A percentile compares a stretch with the other conserved stretches of the same genome.
phyloP scores from a whole-genome alignment of 2,329 filamentous ascomycete species.

The Xylariaceae sp. region DNA sequence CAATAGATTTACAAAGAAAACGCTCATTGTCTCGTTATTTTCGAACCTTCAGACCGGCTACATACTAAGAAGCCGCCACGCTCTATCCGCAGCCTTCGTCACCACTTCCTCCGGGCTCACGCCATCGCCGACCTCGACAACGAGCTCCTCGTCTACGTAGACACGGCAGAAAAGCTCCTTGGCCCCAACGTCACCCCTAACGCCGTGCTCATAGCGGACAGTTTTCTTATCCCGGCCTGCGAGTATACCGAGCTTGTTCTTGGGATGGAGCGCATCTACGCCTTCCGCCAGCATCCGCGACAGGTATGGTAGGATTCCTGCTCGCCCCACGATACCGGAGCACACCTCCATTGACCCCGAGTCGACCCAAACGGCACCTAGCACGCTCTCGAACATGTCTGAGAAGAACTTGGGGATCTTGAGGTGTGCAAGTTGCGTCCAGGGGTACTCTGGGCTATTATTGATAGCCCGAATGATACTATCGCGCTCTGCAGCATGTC shows the following conservation, averaged over 20 bases:
- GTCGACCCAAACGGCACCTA: slow-evolving; percentile 84
- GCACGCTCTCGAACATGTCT: slow-evolving; percentile 74
- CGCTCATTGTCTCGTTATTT: too few species aligned
- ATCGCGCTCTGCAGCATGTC: slow-evolving; percentile 45
- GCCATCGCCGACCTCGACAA: slow-evolving; percentile 43
- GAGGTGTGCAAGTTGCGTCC: slow-evolving; percentile 65
- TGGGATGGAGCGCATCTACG: slow-evolving; percentile 60
- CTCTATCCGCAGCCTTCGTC: slow-evolving; percentile 51
- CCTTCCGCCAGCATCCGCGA: slow-evolving; percentile 53
- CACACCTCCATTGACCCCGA: slow-evolving; percentile 60
- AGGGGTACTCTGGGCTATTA: slow-evolving; percentile 61
- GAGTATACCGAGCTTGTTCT: slow-evolving; percentile 62
- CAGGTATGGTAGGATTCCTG: slow-evolving; percentile 64
- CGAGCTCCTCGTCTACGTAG: slow-evolving; percentile 39
- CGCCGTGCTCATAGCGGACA: slow-evolving; percentile 49
- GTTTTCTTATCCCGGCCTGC: slow-evolving; percentile 39
- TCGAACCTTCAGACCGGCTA: not conserved
- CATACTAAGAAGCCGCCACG: slow-evolving; percentile 17
- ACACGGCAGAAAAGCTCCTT: slow-evolving; percentile 39
- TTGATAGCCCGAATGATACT: slow-evolving; percentile 47
- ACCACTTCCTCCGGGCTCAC: slow-evolving; percentile 48
- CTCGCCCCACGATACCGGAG: slow-evolving; percentile 50
- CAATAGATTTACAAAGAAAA: too few species aligned
- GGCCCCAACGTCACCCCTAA: slow-evolving; percentile 16
- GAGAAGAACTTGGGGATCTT: slow-evolving; percentile 73